A percentile compares a stretch with the other conserved stretches of the same genome.
Evolutionary conservation across 2,329 filamentous ascomycete species (phyloP).

Genomic region (Diaporthe nobilis): DNA sequence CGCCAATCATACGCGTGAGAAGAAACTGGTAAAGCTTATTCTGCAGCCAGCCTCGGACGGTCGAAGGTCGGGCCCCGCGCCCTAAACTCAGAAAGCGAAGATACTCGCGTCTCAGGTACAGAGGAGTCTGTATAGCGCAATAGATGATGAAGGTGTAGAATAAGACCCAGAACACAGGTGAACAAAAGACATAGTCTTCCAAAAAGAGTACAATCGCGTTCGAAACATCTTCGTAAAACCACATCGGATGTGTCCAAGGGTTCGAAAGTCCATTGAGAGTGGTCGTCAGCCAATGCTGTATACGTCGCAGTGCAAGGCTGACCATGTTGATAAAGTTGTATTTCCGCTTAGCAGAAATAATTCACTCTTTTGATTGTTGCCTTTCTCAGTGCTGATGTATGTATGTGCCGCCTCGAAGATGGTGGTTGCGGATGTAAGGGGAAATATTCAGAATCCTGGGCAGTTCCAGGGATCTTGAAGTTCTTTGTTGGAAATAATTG

Average conservation of each 20-base stretch:
- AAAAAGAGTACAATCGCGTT: background rate
- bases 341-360: too few species aligned
- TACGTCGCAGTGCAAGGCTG: background rate
- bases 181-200: background rate
- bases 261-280: background rate
- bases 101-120: background rate
- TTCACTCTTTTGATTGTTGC: too few species aligned
- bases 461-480: too few species aligned
- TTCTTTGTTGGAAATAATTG: background rate
- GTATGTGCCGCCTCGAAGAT: too few species aligned
- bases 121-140: background rate
- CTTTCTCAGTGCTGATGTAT: too few species aligned
- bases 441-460: too few species aligned
- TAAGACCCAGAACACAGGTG: background rate
- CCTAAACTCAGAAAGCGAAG: background rate
- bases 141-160: background rate
- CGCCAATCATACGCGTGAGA: background rate
- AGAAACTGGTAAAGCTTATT: background rate
- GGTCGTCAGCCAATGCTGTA: background rate
- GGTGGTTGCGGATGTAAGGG: too few species aligned
- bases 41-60: background rate
- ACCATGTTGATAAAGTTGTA: background rate
- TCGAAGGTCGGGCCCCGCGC: background rate
- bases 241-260: background rate
- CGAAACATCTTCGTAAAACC: background rate